Percentiles rank a stretch among this genome's conserved stretches.
Evolutionary conservation across 2,329 filamentous ascomycete genomes (phyloP).

Genomic region (Fusarium sp.): DNA sequence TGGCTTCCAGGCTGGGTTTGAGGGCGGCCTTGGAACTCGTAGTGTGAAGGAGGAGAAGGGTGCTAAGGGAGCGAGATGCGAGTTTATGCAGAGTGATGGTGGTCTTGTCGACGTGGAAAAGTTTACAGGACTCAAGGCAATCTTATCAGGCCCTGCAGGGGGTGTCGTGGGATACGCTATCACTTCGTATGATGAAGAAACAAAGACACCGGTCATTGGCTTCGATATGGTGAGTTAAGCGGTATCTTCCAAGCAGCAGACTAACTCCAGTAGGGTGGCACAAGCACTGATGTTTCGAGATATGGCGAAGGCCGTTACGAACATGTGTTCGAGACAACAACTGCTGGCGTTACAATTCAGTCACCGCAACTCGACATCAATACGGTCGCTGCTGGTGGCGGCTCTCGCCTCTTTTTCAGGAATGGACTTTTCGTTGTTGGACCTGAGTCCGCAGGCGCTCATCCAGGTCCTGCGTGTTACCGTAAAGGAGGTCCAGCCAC

Average conservation of each 20-base stretch:
- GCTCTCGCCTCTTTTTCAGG: constrained; percentile 84
- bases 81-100: constrained; percentile 95
- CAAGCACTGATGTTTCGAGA: constrained; percentile 88
- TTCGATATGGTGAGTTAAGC: constrained; percentile 78
- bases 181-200: constrained; percentile 86
- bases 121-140: constrained; percentile 86
- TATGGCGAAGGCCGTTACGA: constrained; percentile 89
- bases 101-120: constrained; percentile 77
- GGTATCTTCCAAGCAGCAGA: neutral
- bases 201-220: constrained; percentile 86
- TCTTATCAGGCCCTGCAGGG: constrained; percentile 90
- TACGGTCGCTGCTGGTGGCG: constrained; percentile 91
- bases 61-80: constrained; percentile 79
- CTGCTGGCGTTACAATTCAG: constrained; percentile 92
- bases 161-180: constrained; percentile 93
- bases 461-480: constrained; percentile 91
- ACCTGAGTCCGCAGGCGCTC: constrained; percentile 87
- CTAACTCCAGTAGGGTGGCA: constrained; percentile 69
- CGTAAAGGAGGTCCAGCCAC: constrained; percentile 88
- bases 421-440: constrained; percentile 93
- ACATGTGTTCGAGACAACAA: constrained; percentile 94
- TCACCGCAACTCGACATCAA: constrained; percentile 94
- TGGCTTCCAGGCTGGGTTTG: constrained; percentile 84
- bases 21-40: constrained; percentile 80
- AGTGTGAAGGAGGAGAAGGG: constrained; percentile 75